phyloP scores from a whole-genome alignment of 1,284 basidiomycete genomes.

The Agroathelia rolfsii region DNA sequence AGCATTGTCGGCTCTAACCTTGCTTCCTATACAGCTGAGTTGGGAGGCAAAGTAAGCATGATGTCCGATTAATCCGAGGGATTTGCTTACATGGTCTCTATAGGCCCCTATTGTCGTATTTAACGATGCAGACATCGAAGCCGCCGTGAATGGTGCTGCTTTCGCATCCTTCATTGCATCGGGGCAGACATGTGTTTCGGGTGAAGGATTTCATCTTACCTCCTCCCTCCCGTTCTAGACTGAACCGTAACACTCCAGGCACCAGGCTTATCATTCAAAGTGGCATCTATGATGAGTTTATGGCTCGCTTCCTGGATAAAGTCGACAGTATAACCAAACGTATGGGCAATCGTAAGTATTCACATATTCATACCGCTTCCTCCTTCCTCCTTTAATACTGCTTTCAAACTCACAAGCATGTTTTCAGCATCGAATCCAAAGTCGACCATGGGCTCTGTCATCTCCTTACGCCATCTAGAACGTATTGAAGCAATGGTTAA shows the following conservation, averaged over 20 bases:
- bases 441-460: slow-evolving; percentile 70
- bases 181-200: slow-evolving; percentile 78
- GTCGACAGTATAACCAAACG: slow-evolving; percentile 47
- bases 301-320: slow-evolving; percentile 52
- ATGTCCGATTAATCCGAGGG: too few relatives aligned
- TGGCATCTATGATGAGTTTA: slow-evolving; percentile 56
- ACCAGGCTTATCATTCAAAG: slow-evolving; percentile 66
- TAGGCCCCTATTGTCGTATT: slow-evolving; percentile 74
- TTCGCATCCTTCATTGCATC: slow-evolving; percentile 80
- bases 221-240: too few relatives aligned
- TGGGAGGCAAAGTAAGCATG: slow-evolving; percentile 62
- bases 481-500: slow-evolving; percentile 54
- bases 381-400: not conserved
- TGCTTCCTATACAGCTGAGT: slow-evolving; percentile 66
- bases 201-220: too few relatives aligned
- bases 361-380: slow-evolving; percentile 1
- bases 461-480: slow-evolving; percentile 51
- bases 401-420: slow-evolving; percentile 2
- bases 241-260: too few relatives aligned
- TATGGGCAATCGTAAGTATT: slow-evolving; percentile 66
- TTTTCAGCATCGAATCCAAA: slow-evolving; percentile 52
- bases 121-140: slow-evolving; percentile 58
- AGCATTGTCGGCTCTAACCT: slow-evolving; percentile 63
- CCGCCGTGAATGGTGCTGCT: slow-evolving; percentile 68
- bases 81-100: slow-evolving; percentile 1